These are phyloP conservation scores for Malassezia globosa DNA, from an alignment of 1,284 basidiomycete genomes.

Conservation along the genomic window DNA sequence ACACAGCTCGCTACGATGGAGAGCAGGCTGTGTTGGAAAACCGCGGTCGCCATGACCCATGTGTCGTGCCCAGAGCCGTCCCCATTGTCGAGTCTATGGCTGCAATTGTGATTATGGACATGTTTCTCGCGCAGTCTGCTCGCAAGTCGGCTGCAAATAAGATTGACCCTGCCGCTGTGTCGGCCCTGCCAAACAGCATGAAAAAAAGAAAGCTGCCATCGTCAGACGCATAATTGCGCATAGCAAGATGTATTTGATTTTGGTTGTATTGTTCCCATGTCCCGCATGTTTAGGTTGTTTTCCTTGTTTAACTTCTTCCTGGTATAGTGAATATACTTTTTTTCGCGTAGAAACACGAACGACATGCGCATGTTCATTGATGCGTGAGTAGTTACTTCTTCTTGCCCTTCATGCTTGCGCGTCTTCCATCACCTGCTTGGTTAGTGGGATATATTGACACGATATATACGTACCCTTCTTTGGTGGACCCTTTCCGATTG, in stretches of 20 bases:
- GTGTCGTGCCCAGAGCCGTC: conserved; percentile 86
- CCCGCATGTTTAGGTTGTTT: too few species aligned
- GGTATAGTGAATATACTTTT: too few species aligned
- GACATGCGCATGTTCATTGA: too few species aligned
- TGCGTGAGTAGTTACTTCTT: conserved; percentile 23
- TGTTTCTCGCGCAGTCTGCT: conserved; percentile 35
- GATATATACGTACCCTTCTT: conserved; percentile 42
- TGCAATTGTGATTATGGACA: conserved; percentile 82
- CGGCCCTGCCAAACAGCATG: conserved; percentile 37
- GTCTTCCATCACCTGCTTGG: conserved; percentile 36
- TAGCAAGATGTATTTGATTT: too few species aligned
- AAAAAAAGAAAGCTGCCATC: conserved; percentile 22
- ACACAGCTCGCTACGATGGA: conserved; percentile 85
- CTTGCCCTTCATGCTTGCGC: conserved; percentile 43
- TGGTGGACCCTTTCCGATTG: conserved; percentile 42
- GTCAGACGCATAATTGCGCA: not conserved
- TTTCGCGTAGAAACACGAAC: too few species aligned
- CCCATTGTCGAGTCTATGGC: conserved; percentile 99
- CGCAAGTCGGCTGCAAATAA: conserved; percentile 19
- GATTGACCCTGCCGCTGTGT: conserved; percentile 21
- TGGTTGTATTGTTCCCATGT: too few species aligned
- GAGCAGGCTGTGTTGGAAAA: conserved; percentile 74
- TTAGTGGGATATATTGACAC: too few species aligned
- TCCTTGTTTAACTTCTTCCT: too few species aligned
- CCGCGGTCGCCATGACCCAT: conserved; percentile 88